Evolutionary conservation across 495 filamentous ascomycete genomes (phyloP).

Genomic region (Tuber microsphaerosporum): DNA sequence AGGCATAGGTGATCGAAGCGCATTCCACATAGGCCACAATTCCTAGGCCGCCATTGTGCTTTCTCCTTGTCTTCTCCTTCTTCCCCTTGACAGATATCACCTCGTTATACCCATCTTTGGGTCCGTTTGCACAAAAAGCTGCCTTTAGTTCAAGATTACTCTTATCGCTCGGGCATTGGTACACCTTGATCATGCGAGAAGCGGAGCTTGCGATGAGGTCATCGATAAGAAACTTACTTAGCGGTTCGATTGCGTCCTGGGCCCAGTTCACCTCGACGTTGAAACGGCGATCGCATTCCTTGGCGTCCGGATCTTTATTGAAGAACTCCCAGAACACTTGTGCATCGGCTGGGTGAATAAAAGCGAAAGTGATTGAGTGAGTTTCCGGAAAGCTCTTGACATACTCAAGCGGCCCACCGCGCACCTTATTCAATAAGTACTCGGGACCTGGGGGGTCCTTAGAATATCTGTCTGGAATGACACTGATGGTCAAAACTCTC

Average conservation of each 20-base stretch:
- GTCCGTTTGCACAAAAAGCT: slow-evolving; percentile 8
- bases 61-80: slow-evolving; percentile 17
- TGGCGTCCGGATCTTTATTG: slow-evolving; percentile 15
- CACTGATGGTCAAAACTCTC: slow-evolving; percentile 2
- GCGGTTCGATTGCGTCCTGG: slow-evolving; percentile 4
- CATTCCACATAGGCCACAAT: slow-evolving; percentile 10
- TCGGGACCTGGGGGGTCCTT: slow-evolving; percentile 4
- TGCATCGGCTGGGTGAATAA: slow-evolving; percentile 14
- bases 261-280: slow-evolving; percentile 22
- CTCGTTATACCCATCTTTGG: neutral
- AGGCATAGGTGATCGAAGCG: slow-evolving; percentile 4
- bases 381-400: slow-evolving; percentile 7
- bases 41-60: slow-evolving; percentile 6
- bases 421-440: slow-evolving; percentile 19
- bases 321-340: slow-evolving; percentile 18
- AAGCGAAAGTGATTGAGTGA: slow-evolving; percentile 6
- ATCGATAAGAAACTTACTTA: neutral
- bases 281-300: slow-evolving; percentile 16
- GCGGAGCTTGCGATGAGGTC: slow-evolving; percentile 13
- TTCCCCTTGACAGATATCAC: slow-evolving; percentile 7
- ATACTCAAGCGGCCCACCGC: slow-evolving; percentile 19
- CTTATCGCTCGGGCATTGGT: slow-evolving; percentile 12
- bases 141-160: slow-evolving; percentile 6
- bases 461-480: neutral
- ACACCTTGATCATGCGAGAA: slow-evolving; percentile 20